phyloP scores from a whole-genome alignment of 2,329 filamentous ascomycete species.

The Aspergillus phoenicis region DNA sequence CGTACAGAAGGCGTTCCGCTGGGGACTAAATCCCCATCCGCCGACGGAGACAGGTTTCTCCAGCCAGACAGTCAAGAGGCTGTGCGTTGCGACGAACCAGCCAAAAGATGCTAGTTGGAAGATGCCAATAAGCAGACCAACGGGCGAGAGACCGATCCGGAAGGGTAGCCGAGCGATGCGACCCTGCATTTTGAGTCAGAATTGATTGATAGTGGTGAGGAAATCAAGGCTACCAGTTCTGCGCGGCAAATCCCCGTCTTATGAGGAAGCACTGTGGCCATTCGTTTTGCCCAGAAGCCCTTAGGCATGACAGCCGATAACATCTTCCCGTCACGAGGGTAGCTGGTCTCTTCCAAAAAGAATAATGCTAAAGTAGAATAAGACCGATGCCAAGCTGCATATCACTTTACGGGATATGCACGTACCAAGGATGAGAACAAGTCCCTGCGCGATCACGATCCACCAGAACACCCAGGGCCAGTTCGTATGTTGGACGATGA shows the following conservation, averaged over 20 bases:
- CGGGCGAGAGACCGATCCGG: neutral
- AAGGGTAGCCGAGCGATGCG: neutral
- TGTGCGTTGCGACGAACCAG: conserved; percentile 1
- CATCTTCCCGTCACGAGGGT: neutral
- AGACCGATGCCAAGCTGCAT: neutral
- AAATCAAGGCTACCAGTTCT: neutral
- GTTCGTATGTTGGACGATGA: neutral
- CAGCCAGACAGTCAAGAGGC: neutral
- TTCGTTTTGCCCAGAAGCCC: neutral
- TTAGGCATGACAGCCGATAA: neutral
- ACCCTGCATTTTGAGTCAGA: neutral
- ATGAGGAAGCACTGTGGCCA: neutral
- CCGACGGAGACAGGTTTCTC: neutral
- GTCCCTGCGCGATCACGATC: neutral
- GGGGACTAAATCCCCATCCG: neutral
- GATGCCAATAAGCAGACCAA: neutral
- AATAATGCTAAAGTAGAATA: neutral
- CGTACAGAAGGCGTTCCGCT: neutral
- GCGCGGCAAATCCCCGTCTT: neutral
- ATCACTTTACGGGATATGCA: too few relatives aligned
- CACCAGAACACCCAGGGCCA: conserved; percentile 7
- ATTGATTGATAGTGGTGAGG: too few relatives aligned
- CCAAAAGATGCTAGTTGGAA: neutral
- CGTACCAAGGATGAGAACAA: neutral
- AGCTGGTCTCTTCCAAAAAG: neutral